Conservation (phyloP, 352 stramenopile species). For the Phytopythium aichiense region DNA sequence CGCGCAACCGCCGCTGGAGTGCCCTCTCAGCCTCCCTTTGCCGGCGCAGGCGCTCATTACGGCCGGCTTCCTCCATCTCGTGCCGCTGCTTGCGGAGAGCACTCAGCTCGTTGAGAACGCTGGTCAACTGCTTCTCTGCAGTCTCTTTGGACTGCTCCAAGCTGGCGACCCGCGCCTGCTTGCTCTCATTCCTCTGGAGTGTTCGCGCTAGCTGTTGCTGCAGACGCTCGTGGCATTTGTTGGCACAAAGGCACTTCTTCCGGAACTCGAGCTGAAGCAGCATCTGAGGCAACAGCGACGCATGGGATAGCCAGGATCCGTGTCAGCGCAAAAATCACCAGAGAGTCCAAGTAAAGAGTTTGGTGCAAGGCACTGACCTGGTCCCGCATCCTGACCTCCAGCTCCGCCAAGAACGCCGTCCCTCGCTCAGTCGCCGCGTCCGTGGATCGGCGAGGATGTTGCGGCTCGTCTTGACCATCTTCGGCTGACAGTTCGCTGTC, state of each 20-base stretch:
- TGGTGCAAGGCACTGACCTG: slow-evolving; percentile 1
- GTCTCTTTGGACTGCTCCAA: slow-evolving; percentile 24
- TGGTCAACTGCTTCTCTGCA: slow-evolving; percentile 29
- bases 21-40: slow-evolving; percentile 48
- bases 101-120: slow-evolving; percentile 19
- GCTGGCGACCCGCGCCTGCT: slow-evolving; percentile 18
- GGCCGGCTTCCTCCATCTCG: slow-evolving; percentile 39
- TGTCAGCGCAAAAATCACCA: too few relatives aligned
- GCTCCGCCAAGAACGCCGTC: slow-evolving; percentile 11
- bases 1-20: slow-evolving; percentile 32
- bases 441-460: neutral
- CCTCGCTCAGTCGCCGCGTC: neutral
- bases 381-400: slow-evolving; percentile 15
- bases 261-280: slow-evolving; percentile 31
- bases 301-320: neutral
- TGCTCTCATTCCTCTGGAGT: slow-evolving; percentile 12
- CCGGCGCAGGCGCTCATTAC: slow-evolving; percentile 32
- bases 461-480: slow-evolving; percentile 2
- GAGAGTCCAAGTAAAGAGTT: too few relatives aligned
- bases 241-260: slow-evolving; percentile 18
- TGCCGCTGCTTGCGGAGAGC: slow-evolving; percentile 24
- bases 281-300: slow-evolving; percentile 20
- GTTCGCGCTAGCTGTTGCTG: slow-evolving; percentile 17
- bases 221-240: slow-evolving; percentile 25
- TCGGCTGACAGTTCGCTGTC: too few relatives aligned